These are phyloP conservation scores for Brassica balearica DNA, from an alignment of 441 rosid genomes.

Conservation along the genomic window DNA sequence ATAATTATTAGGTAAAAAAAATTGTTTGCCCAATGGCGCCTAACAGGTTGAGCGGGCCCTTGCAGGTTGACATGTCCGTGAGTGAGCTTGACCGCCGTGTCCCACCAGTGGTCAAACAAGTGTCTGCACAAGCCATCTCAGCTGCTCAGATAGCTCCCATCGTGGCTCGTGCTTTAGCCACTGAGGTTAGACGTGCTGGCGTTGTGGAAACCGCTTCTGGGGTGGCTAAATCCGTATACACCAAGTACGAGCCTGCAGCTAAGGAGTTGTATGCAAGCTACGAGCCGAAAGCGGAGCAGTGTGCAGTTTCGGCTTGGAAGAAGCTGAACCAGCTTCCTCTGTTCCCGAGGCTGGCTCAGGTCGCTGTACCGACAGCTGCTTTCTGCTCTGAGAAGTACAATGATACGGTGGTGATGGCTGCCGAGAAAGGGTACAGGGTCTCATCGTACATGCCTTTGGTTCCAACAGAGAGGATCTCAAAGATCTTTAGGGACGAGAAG, in stretches of 20 bases:
- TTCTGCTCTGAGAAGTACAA: conserved; percentile 86
- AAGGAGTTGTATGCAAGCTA: conserved; percentile 79
- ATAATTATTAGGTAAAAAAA: no score
- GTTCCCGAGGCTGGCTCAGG: conserved; percentile 77
- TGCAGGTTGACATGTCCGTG: conserved; percentile 81
- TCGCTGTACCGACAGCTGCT: conserved; percentile 81
- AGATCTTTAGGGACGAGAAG: conserved; percentile 57
- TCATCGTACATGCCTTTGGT: conserved; percentile 82
- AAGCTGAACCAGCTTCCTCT: conserved; percentile 83
- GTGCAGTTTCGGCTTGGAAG: conserved; percentile 83
- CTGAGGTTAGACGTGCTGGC: conserved; percentile 76
- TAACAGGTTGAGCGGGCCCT: no score
- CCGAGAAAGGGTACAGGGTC: conserved; percentile 79
- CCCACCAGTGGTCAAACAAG: conserved; percentile 76
- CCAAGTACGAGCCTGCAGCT: conserved; percentile 77
- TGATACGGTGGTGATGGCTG: conserved; percentile 64
- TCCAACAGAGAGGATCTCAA: conserved; percentile 81
- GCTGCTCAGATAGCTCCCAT: conserved; percentile 77
- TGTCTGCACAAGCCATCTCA: conserved; percentile 66
- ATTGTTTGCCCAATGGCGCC: no score
- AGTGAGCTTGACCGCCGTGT: conserved; percentile 63
- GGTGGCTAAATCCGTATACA: conserved; percentile 70
- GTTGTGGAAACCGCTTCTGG: conserved; percentile 79
- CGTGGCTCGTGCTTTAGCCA: conserved; percentile 69
- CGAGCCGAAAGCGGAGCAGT: conserved; percentile 89